Evolutionary conservation across 1,139 yeast species (phyloP).

Genomic region (Debaryomyces sp.): DNA sequence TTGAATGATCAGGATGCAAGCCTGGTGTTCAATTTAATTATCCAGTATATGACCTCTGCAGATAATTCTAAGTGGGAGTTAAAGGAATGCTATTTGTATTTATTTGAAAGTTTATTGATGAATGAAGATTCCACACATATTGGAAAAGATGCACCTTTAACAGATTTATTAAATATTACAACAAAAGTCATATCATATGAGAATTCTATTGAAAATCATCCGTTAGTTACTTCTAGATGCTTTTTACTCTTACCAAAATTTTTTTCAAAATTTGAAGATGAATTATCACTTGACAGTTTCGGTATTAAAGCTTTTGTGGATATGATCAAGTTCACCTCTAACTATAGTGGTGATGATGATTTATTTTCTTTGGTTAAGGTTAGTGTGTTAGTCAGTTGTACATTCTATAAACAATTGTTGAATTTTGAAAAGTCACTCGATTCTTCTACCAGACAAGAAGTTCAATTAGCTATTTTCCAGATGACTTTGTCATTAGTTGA

Average conservation of each 20-base stretch:
- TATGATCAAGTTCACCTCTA: constrained; percentile 31
- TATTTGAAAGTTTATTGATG: constrained; percentile 45
- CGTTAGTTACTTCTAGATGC: constrained; percentile 46
- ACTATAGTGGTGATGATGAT: constrained; percentile 19
- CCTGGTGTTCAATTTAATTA: constrained; percentile 25
- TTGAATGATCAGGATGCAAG: constrained; percentile 40
- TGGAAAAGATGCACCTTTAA: constrained; percentile 21
- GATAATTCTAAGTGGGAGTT: constrained; percentile 21
- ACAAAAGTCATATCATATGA: constrained; percentile 20
- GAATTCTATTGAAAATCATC: constrained; percentile 14
- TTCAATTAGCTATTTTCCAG: constrained; percentile 33
- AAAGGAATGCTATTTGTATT: constrained; percentile 42
- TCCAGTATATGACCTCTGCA: constrained; percentile 17
- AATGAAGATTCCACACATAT: constrained; percentile 43
- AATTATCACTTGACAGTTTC: constrained; percentile 34
- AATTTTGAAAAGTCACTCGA: constrained; percentile 29
- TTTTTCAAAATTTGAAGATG: constrained; percentile 50
- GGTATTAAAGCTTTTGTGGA: constrained; percentile 43
- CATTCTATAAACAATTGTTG: constrained; percentile 54
- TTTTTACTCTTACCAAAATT: constrained; percentile 58
- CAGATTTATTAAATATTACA: constrained; percentile 26
- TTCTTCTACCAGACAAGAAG: constrained; percentile 14
- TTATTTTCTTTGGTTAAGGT: constrained; percentile 38
- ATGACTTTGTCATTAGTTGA: constrained; percentile 46
- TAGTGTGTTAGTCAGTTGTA: constrained; percentile 54